These are phyloP conservation scores for Aspergillus puulaauensis DNA, from an alignment of 2,329 filamentous ascomycete genomes.

Conservation along the genomic window DNA sequence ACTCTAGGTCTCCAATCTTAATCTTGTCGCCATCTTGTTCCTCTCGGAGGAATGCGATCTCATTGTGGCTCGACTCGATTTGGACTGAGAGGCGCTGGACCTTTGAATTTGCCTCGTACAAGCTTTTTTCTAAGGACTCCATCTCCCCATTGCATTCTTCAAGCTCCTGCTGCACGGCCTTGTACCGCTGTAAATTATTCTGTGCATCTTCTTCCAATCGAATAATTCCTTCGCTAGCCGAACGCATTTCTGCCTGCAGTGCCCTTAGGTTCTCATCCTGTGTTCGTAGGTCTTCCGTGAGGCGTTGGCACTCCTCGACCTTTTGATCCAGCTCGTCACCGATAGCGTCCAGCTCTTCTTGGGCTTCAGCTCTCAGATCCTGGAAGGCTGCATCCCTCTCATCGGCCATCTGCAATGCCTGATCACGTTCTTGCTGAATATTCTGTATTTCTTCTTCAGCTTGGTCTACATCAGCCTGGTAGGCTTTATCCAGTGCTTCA, in stretches of 20 bases:
- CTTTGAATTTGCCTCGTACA: slow-evolving; percentile 83
- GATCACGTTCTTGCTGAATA: slow-evolving; percentile 80
- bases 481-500: slow-evolving; percentile 67
- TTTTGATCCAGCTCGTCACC: slow-evolving; percentile 70
- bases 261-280: slow-evolving; percentile 84
- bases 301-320: slow-evolving; percentile 66
- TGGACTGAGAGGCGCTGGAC: slow-evolving; percentile 84
- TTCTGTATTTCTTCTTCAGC: slow-evolving; percentile 76
- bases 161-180: slow-evolving; percentile 79
- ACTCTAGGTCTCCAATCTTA: slow-evolving; percentile 90
- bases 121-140: slow-evolving; percentile 78
- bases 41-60: slow-evolving; percentile 92
- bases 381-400: slow-evolving; percentile 56
- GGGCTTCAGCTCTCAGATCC: slow-evolving; percentile 56
- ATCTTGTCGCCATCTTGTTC: slow-evolving; percentile 98
- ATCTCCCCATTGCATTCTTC: slow-evolving; percentile 82
- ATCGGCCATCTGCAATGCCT: slow-evolving; percentile 73
- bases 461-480: slow-evolving; percentile 79
- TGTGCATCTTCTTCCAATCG: slow-evolving; percentile 87
- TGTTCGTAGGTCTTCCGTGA: slow-evolving; percentile 71
- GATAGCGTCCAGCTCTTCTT: slow-evolving; percentile 59
- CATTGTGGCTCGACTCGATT: slow-evolving; percentile 85
- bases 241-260: slow-evolving; percentile 91
- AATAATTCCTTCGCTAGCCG: slow-evolving; percentile 81
- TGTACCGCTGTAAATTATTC: slow-evolving; percentile 73